Conservation (phyloP, 345 rosid species). For the Arabis hirsuta region DNA sequence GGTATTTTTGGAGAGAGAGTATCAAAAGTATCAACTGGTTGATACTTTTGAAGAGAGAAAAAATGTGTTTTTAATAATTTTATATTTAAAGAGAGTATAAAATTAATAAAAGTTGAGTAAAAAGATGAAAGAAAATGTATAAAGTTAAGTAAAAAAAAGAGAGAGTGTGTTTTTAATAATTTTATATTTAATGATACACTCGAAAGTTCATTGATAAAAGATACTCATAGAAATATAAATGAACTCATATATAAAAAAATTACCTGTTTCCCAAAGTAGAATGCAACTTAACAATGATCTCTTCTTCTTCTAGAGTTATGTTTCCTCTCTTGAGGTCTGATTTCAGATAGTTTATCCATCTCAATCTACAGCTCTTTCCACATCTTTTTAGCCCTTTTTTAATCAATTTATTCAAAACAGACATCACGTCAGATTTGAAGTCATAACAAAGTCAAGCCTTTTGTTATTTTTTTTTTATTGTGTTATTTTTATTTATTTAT, state of each 20-base stretch:
- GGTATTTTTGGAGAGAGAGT: too few relatives aligned
- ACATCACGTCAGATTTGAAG: not conserved
- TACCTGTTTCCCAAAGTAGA: conserved; percentile 55
- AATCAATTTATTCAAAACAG: not conserved
- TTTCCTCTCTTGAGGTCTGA: conserved; percentile 62
- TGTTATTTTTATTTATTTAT: not conserved
- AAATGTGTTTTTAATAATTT: too few relatives aligned
- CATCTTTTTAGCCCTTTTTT: conserved; percentile 50
- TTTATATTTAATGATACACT: too few relatives aligned
- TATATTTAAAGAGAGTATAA: too few relatives aligned
- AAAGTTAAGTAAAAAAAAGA: too few relatives aligned
- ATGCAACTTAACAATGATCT: conserved; percentile 57
- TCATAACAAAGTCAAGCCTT: not conserved
- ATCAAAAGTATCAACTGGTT: too few relatives aligned
- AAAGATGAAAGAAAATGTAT: too few relatives aligned
- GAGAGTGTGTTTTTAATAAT: too few relatives aligned
- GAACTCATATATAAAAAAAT: not conserved
- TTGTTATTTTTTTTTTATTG: not conserved
- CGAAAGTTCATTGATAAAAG: too few relatives aligned
- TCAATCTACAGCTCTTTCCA: conserved; percentile 63
- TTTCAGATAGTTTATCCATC: conserved; percentile 63
- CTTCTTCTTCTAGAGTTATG: conserved; percentile 56
- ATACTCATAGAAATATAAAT: not conserved
- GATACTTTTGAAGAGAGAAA: too few relatives aligned
- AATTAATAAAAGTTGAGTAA: too few relatives aligned